Evolutionary conservation across 345 rosid species (phyloP).

Genomic region (Linum usitatissimum): DNA sequence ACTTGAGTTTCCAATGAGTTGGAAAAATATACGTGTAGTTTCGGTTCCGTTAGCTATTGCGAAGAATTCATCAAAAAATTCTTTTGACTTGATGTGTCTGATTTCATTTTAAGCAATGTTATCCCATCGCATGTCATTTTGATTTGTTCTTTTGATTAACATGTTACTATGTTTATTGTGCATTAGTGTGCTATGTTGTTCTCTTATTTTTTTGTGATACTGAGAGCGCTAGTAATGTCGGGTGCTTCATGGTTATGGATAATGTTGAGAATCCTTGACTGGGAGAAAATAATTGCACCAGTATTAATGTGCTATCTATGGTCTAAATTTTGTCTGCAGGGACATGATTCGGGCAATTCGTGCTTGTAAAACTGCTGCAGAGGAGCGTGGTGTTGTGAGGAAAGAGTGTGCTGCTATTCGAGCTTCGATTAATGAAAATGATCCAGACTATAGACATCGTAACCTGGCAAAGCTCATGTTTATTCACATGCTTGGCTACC

Average conservation of each 20-base stretch:
- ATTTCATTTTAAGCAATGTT: neutral
- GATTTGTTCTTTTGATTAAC: neutral
- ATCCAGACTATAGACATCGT: conserved; percentile 79
- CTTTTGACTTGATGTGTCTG: neutral
- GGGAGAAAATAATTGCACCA: neutral
- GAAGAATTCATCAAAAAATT: neutral
- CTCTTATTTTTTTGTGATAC: neutral
- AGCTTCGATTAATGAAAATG: conserved; percentile 78
- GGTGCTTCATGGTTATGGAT: neutral
- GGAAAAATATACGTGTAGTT: neutral
- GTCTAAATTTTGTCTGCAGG: conserved; percentile 37
- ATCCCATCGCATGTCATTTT: neutral
- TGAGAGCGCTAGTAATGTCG: neutral
- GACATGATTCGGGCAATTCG: conserved; percentile 98
- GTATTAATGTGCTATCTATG: neutral
- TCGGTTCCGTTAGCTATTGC: neutral
- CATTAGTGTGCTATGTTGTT: neutral
- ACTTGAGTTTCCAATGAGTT: neutral
- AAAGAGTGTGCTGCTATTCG: conserved; percentile 98
- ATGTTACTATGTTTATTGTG: neutral
- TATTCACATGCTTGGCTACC: conserved; percentile 99
- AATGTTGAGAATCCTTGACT: neutral
- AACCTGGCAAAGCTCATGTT: conserved; percentile 99
- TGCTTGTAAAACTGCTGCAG: conserved; percentile 98
- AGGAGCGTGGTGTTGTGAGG: conserved; percentile 91